Base-by-base conservation (phyloP, 352 stramenopile genomes). In the Globisporangium lucens region DNA sequence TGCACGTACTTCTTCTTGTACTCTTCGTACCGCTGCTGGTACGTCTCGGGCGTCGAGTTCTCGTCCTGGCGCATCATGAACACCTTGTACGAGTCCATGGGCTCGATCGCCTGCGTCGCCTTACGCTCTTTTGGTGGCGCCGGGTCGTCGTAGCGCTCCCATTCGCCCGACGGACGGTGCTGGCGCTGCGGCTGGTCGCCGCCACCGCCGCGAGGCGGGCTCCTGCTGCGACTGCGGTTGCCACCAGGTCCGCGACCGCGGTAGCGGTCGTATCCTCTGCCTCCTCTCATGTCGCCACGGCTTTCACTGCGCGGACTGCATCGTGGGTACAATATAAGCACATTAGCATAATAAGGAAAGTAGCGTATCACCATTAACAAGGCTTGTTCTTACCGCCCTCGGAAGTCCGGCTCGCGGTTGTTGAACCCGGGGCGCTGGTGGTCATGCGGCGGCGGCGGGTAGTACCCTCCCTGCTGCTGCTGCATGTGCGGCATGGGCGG, bases 1-100 rank as follows among this genome's bases (percentile, higher is more conserved):
- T 93, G 85, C 58, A 86, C 73, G 71, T 93, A 90, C 56, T 92
- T 92, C 72, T 95, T 95, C 74, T 93, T 95, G 78, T 95, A 95
- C 65, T 95, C 87, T 59, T 95, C 87, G 72, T 95, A 95, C 41
- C 87, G 83, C 57, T 95, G 85, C 67, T 93, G 83, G 56, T 93
- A 95, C 27, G 86, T 89, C 73, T 95, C 87, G 6, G 87, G 87
- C 2, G 85, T 82, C 57, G 75, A 75, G 64, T 93, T 88, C 66
- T 95, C 87, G 56, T 89, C 86, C 72, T 95, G 87, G 10, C 82
- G 85, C 87, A 95, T 95, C 85, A 95, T 95, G 67, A 91, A 95
- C 15, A 90, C 81, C 65, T 95, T 95, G 75, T 95, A 95, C 47
- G 87, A 89, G 60, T 90, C 79, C 68, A 95, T 77, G 3, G 85